A percentile compares a stretch with the other conserved stretches of the same genome.
Conservation (phyloP, 1,284 basidiomycete genomes). For the Melampsora larici-populina region DNA sequence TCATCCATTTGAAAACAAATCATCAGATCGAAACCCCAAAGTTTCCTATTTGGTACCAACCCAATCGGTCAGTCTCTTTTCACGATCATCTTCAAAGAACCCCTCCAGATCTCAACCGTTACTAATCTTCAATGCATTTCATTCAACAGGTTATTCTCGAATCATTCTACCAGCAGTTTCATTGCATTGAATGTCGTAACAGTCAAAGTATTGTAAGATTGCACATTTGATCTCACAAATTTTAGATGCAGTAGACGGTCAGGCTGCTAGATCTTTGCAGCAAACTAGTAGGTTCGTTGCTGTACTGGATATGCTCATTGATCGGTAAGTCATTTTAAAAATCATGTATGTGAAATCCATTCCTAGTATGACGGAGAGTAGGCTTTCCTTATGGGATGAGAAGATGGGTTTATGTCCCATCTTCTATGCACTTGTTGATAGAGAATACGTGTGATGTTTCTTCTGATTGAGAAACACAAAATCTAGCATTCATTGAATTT, state of each 20-base stretch:
- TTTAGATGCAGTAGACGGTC: conserved; percentile 91
- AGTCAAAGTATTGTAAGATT: conserved; percentile 87
- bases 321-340: conserved; percentile 77
- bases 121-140: background rate
- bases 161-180: conserved; percentile 85
- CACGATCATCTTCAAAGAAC: too few relatives aligned
- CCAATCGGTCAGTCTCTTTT: conserved; percentile 68
- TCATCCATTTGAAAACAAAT: too few relatives aligned
- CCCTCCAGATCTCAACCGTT: too few relatives aligned
- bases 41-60: conserved; percentile 90
- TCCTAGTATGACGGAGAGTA: too few relatives aligned
- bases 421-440: too few relatives aligned
- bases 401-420: too few relatives aligned
- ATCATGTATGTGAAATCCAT: too few relatives aligned
- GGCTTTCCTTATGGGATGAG: too few relatives aligned
- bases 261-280: conserved; percentile 78
- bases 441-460: too few relatives aligned
- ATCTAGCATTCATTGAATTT: too few relatives aligned
- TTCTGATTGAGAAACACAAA: too few relatives aligned
- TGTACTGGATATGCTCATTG: conserved; percentile 99
- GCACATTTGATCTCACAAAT: conserved; percentile 89
- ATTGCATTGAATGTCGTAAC: conserved; percentile 87
- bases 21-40: background rate
- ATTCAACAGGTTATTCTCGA: conserved; percentile 73
- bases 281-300: conserved; percentile 96